Conservation (phyloP, 257 asterid genomes). For the Cinchona pubescens region DNA sequence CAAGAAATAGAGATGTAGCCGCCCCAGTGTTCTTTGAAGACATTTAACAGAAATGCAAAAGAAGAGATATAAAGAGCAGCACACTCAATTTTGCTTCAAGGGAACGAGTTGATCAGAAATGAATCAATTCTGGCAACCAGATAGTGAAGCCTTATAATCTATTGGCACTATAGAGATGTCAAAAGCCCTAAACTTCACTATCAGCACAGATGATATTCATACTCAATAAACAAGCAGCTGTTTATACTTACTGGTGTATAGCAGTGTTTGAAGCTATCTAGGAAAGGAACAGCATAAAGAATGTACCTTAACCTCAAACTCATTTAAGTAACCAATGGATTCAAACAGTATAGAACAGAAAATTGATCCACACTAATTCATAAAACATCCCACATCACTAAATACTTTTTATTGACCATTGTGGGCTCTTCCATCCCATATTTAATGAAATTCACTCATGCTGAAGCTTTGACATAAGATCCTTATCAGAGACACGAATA, state of each 20-base stretch:
- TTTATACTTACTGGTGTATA: too few relatives aligned
- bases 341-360: not conserved
- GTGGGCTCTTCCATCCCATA: too few relatives aligned
- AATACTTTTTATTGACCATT: not conserved
- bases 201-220: not conserved
- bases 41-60: not conserved
- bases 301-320: slow-evolving; percentile 22
- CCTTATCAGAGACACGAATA: too few relatives aligned
- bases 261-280: slow-evolving; percentile 16
- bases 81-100: slow-evolving; percentile 37
- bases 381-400: not conserved
- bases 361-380: too few relatives aligned
- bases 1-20: slow-evolving; percentile 18
- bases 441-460: too few relatives aligned
- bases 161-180: not conserved
- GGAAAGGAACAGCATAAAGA: slow-evolving; percentile 22
- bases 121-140: slow-evolving; percentile 31
- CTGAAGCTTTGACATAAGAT: not conserved
- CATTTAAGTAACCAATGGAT: slow-evolving; percentile 5
- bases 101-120: slow-evolving; percentile 35
- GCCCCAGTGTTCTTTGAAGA: slow-evolving; percentile 18
- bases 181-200: not conserved
- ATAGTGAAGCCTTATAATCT: slow-evolving; percentile 24
- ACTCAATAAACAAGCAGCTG: not conserved
- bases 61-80: slow-evolving; percentile 21